Conservation (phyloP, 1,284 basidiomycete species). For the Ustilago nuda region DNA sequence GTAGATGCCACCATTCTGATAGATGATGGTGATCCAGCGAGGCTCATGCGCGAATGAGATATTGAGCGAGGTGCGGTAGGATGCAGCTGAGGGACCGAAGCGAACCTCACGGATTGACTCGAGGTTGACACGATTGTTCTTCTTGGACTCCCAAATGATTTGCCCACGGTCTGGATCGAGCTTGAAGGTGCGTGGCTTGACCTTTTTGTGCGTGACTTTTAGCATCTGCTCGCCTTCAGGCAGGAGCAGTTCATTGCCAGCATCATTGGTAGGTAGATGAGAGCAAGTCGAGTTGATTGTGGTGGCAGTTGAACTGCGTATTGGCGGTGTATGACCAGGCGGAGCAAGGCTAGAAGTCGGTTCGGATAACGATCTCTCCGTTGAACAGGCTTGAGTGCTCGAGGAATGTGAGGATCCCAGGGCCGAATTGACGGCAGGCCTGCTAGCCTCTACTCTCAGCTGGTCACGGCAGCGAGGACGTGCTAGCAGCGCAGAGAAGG, state of each 20-base stretch:
- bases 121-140: slow-evolving; percentile 80
- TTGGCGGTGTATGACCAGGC: neutral
- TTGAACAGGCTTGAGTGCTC: neutral
- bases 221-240: slow-evolving; percentile 74
- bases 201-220: slow-evolving; percentile 87
- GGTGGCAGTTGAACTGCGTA: neutral
- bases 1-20: slow-evolving; percentile 81
- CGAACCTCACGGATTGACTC: slow-evolving; percentile 92
- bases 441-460: neutral
- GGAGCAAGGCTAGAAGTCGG: neutral
- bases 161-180: slow-evolving; percentile 83
- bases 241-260: slow-evolving; percentile 27
- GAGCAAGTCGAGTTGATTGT: neutral
- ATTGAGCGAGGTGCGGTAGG: slow-evolving; percentile 82
- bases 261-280: neutral
- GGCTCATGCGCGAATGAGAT: slow-evolving; percentile 70
- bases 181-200: slow-evolving; percentile 79
- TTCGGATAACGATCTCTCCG: neutral
- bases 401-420: neutral
- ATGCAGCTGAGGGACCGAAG: slow-evolving; percentile 79
- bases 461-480: neutral
- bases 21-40: slow-evolving; percentile 82
- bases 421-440: neutral
- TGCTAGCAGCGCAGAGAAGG: neutral
- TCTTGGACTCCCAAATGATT: slow-evolving; percentile 86